Base-by-base conservation (phyloP, 192 early-diverging fungal species). In the Coemansia sp. region DNA sequence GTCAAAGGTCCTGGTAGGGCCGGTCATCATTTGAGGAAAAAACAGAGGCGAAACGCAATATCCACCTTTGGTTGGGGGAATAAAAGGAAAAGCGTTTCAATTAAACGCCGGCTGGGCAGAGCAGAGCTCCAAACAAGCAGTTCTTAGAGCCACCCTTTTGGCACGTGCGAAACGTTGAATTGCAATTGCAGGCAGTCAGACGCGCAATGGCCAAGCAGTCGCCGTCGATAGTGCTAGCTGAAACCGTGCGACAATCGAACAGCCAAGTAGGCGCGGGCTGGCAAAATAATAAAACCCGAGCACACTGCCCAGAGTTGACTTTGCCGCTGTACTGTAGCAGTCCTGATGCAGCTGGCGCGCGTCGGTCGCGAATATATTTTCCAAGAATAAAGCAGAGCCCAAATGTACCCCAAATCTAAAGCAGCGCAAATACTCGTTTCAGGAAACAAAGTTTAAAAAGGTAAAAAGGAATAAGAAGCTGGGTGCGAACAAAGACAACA, bases 1-100 rank as follows among this genome's bases (percentile, higher is more conserved):
- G 76, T 79, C 70, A 65, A 79, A 79, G 19, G 67, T 62, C 27
- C 65, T 66, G 59, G 60, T 63, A n/a, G 76, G 71, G 59, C 70
- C 76, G 32, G 76, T 69, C 76, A 79, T 79, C 70, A 70, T 73
- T 23, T 45, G 70, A 45, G 49, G 41, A 15, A 19, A 25, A 25
- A 21, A 23, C 9, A 17, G 4, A 35, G 23, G 50, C 11, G 39
- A 59, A 23, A 22, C 41, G 41, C 41, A 12, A 15, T 45, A 45
- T 45, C 41, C 41, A n/a, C 15, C 41, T n/a, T 45, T 45, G 14
- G 15, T 15, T 45, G 15, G 41, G 41, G 41, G 15, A 45, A n/a
- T 12, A 45, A n/a, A 45, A 45, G 15, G 41, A 12, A n/a, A 15
- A 15, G 14, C 41, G 41, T 45, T 45, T 45, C 41, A 45, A 45